Percentiles rank a stretch among this genome's conserved stretches.
Conservation (phyloP, 2,329 filamentous ascomycete species). For the Zasmidium citrigriseum region DNA sequence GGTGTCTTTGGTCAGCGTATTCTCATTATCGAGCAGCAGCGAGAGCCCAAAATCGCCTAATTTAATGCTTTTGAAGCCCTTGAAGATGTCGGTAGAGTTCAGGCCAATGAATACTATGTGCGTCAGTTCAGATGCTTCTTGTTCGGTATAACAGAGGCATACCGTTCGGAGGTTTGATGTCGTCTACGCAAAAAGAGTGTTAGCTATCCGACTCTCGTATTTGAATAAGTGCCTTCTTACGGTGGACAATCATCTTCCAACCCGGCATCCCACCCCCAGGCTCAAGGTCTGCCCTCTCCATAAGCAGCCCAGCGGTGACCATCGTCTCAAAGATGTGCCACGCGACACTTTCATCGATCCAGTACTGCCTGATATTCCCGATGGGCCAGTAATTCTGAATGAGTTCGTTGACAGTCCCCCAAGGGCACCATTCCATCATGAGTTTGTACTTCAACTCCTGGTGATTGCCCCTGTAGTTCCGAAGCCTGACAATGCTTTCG, state of each 20-base stretch:
- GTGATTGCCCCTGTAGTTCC: constrained; percentile 2
- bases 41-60: constrained; percentile 2
- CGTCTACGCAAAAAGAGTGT: too few species aligned
- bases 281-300: constrained; percentile 13
- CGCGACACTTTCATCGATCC: constrained; percentile 6
- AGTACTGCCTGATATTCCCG: too few species aligned
- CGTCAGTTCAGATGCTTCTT: too few species aligned
- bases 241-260: neutral
- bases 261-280: neutral
- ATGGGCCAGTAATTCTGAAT: neutral
- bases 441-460: neutral
- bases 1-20: neutral
- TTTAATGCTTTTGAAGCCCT: neutral
- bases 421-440: neutral
- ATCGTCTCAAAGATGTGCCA: constrained; percentile 19
- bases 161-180: too few species aligned
- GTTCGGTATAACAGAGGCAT: too few species aligned
- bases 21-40: neutral
- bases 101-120: constrained; percentile 1
- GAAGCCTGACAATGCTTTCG: constrained; percentile 1
- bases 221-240: neutral
- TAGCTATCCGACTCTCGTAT: neutral
- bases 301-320: constrained; percentile 14
- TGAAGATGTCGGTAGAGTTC: neutral
- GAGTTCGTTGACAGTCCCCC: neutral